Base-by-base conservation (phyloP, 352 stramenopile species). In the Aphanomyces cochlioides region DNA sequence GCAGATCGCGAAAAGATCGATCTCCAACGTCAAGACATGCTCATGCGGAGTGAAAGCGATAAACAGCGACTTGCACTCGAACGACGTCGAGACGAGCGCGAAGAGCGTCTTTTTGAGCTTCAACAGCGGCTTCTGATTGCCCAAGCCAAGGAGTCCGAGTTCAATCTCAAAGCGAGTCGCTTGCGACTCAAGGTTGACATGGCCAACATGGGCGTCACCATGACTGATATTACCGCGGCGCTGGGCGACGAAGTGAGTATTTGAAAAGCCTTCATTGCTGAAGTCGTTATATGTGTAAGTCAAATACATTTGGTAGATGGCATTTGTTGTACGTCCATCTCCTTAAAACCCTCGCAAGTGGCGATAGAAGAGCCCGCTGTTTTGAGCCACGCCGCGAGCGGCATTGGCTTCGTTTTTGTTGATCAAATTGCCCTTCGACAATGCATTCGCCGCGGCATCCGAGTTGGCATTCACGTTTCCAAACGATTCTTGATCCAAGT, bases 181-280 rank as follows among this genome's bases (percentile, higher is more conserved):
- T 10, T 61, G n/a, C 54, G 54, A 12, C 19, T 61, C 19, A 61
- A 61, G 36, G 19, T 61, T 37, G 54, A 61, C 17, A 61, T 61
- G 54, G 28, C 54, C 19, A 61, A 61, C 10, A 19, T 61, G 17
- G 54, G 54, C 17, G 54, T 40, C 19, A 7, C 54, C n/a, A 37
- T 40, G 7, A 10, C 10, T 13, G 19, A 61, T 13, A 1, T 61
- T 10, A 61, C 1, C 34, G 7, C 19, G 5, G 54, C 37, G 6
- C 37, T 61, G 15, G 54, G 15, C 19, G 54, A 61, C 54, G 54
- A 61, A 37, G 21, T 61, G 19, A 37, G 17, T 37, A 10, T 61
- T 12, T 61, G n/a, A 61, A 41, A 19, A n/a, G 8, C 50, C n/a
- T 58, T 58, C 54, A 2, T n/a, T 50, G 2, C 10, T 50, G 10